Evolutionary conservation across 306 rosid genomes (phyloP).

Genomic region (Prunus campanulata): DNA sequence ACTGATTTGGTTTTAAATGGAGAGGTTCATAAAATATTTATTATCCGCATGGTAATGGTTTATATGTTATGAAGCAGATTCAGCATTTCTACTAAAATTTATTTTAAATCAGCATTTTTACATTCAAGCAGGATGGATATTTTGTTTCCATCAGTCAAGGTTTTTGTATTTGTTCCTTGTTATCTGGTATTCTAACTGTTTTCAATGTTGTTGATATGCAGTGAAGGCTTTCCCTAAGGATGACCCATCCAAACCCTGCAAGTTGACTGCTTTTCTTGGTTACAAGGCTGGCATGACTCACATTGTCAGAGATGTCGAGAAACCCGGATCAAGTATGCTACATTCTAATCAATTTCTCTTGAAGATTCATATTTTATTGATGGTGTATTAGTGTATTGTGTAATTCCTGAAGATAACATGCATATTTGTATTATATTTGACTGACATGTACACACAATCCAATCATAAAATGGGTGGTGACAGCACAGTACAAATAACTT

Average conservation of each 20-base stretch:
- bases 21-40: neutral
- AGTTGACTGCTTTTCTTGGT: conserved; percentile 70
- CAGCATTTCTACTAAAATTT: neutral
- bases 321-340: conserved; percentile 70
- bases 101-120: neutral
- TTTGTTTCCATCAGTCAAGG: neutral
- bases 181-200: neutral
- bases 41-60: neutral
- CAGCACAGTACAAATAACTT: neutral
- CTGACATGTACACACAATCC: neutral
- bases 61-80: neutral
- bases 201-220: conserved; percentile 14
- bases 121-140: neutral
- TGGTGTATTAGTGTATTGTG: neutral
- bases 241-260: conserved; percentile 63
- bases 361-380: neutral
- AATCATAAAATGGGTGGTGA: neutral
- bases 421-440: neutral
- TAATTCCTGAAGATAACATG: neutral
- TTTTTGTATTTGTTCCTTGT: neutral
- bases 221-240: conserved; percentile 94
- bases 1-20: neutral
- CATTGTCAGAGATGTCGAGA: conserved; percentile 84
- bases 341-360: neutral
- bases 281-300: conserved; percentile 96